These are phyloP conservation scores for Ogataea pini DNA, from an alignment of 805 yeast genomes.

Conservation along the genomic window DNA sequence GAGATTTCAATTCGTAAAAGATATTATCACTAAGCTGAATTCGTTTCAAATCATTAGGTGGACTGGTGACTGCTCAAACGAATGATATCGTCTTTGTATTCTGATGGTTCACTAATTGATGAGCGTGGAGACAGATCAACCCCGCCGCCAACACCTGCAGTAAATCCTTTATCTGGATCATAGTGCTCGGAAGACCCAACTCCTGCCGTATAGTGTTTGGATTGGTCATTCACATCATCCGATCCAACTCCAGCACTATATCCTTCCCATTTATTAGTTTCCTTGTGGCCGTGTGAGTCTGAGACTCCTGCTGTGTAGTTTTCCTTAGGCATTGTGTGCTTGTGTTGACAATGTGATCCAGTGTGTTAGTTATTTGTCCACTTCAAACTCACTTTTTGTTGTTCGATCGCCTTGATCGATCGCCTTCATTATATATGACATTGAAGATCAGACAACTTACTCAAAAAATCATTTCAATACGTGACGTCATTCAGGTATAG, in stretches of 20 bases:
- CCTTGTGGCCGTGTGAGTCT: constrained; percentile 1
- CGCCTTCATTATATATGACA: background rate
- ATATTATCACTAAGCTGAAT: too few species aligned
- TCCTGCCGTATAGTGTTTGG: constrained; percentile 10
- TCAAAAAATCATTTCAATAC: too few species aligned
- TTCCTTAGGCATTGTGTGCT: background rate
- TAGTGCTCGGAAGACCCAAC: background rate
- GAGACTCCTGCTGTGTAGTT: constrained; percentile 9
- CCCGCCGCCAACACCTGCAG: constrained; percentile 18
- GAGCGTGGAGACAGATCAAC: background rate
- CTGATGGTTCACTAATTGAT: background rate
- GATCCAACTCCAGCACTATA: constrained; percentile 7
- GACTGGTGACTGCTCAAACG: background rate
- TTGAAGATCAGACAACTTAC: background rate
- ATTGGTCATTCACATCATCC: background rate
- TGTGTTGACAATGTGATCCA: background rate
- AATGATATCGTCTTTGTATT: background rate
- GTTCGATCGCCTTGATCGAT: too few species aligned
- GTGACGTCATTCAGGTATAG: constrained; percentile 1
- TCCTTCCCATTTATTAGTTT: background rate
- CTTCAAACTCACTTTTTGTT: too few species aligned
- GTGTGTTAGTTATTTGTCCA: too few species aligned
- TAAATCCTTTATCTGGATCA: constrained; percentile 11
- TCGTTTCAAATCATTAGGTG: too few species aligned
- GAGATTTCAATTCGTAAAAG: too few species aligned